Percentiles rank a stretch among this genome's conserved stretches.
Conservation (phyloP, 1,284 basidiomycete genomes). For the Cutaneotrichosporon dermatis region DNA sequence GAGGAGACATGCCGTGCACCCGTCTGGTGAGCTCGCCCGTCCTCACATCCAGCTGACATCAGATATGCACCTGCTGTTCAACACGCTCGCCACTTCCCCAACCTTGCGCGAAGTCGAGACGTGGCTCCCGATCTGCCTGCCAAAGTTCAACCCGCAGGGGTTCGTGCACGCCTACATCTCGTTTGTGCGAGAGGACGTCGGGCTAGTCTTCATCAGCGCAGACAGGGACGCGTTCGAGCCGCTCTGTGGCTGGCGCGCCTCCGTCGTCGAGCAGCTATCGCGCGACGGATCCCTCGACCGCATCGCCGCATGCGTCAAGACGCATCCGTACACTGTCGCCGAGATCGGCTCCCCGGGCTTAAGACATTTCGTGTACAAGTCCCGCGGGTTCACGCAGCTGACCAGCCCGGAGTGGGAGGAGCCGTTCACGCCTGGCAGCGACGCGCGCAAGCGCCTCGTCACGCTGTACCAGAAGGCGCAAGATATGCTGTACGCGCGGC, state of each 20-base stretch:
- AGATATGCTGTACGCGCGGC: conserved; percentile 78
- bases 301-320: conserved; percentile 27
- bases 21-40: conserved; percentile 60
- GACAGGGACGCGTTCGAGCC: conserved; percentile 51
- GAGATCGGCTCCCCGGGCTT: conserved; percentile 74
- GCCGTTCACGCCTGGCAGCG: conserved; percentile 61
- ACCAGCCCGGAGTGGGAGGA: conserved; percentile 77
- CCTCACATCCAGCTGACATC: conserved; percentile 10
- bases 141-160: conserved; percentile 83
- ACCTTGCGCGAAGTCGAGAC: conserved; percentile 72
- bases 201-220: conserved; percentile 50
- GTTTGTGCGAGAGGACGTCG: conserved; percentile 55
- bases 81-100: conserved; percentile 62
- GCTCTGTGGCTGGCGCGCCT: conserved; percentile 63
- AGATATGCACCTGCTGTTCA: conserved; percentile 84
- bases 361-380: conserved; percentile 92
- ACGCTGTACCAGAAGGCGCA: conserved; percentile 80
- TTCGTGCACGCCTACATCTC: conserved; percentile 92
- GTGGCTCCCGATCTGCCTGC: conserved; percentile 93
- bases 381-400: conserved; percentile 77
- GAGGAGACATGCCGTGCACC: conserved; percentile 89
- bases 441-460: conserved; percentile 52
- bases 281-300: conserved; percentile 56
- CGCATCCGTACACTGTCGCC: conserved; percentile 46
- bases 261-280: conserved; percentile 62